Evolutionary conservation across 2,329 filamentous ascomycete genomes (phyloP).

Genomic region (Colletotrichum truncatum): DNA sequence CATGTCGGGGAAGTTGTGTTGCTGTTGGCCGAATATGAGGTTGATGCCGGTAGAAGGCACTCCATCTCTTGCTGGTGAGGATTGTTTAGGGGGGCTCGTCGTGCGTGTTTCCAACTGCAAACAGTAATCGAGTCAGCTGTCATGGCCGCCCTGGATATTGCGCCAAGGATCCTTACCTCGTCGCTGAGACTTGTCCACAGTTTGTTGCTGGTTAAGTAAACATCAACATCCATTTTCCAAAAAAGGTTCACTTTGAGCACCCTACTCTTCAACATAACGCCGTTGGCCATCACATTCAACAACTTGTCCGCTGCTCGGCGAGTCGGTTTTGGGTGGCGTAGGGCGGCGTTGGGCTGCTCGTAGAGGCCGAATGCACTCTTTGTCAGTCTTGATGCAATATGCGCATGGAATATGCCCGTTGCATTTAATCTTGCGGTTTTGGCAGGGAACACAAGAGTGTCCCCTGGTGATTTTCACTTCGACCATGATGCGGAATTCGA

Average conservation of each 20-base stretch:
- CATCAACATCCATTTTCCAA: background rate
- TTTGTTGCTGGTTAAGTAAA: background rate
- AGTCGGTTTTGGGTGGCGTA: background rate
- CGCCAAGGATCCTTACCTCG: slow-evolving; percentile 6
- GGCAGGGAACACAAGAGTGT: slow-evolving; percentile 61
- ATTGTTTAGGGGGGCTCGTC: no score
- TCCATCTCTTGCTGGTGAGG: background rate
- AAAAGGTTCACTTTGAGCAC: background rate
- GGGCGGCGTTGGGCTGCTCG: background rate
- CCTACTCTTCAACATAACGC: slow-evolving; percentile 16
- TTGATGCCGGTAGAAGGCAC: background rate
- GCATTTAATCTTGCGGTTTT: slow-evolving; percentile 70
- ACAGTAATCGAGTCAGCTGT: no score
- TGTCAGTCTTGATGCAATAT: slow-evolving; percentile 65
- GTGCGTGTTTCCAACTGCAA: no score
- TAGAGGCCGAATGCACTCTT: background rate
- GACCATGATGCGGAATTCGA: background rate
- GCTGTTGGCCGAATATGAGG: slow-evolving; percentile 33
- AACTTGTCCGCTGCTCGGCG: background rate
- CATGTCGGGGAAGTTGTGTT: background rate
- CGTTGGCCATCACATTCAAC: background rate
- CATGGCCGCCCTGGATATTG: no score
- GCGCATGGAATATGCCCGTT: slow-evolving; percentile 66
- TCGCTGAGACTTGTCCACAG: slow-evolving; percentile 8
- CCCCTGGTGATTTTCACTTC: slow-evolving; percentile 5